Base-by-base conservation (phyloP, 2,329 filamentous ascomycete genomes). In the Chrysoporthe puriensis region DNA sequence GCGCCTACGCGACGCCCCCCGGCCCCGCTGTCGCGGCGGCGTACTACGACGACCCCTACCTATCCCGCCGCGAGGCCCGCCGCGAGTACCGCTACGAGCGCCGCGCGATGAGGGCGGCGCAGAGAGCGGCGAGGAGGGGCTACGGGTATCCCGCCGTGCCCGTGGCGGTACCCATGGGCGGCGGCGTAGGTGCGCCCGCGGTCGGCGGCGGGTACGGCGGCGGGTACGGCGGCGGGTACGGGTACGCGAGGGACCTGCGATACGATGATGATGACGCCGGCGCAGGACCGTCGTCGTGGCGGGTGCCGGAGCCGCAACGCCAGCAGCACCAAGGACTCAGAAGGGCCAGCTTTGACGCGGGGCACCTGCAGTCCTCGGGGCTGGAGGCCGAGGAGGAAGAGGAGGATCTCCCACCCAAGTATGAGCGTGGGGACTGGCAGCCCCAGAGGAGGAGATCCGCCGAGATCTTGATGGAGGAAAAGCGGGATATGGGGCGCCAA, bases 381-480 rank as follows among this genome's bases (percentile, higher is more conserved):
- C 8, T 42, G n/a, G 18, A 42, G 36, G 48, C 44, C 5, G 34
- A 46, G 18, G 46, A 36, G 26, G 50, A 64, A 3, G 26, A 43
- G 40, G 46, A 66, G 40, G 65, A 57, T 40, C 50, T 58, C 54
- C 68, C 68, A 13, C 68, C 68, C 21, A 46, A 26, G 16, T 70
- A 70, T 42, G 68, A 70, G 66, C 14, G 21, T 34, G 66, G 66
- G 18, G 36, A 60, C n/a, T 61, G 57, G 42, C 44, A 61, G 40
- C 34, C 48, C 13, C 26, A 54, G 63, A 56, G 46, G 8, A 40
- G 57, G 42, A 43, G 60, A 14, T 64, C 64, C 14, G 61, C 60
- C 13, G 64, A 64, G 43, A 42, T 69, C 18, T 43, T 63, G 54
- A 50, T 36, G 5, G 56, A 64, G 40, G 56, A 34, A 21, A 64